phyloP scores from a whole-genome alignment of 2,329 filamentous ascomycete genomes.

The Ambrosiella cleistominuta region DNA sequence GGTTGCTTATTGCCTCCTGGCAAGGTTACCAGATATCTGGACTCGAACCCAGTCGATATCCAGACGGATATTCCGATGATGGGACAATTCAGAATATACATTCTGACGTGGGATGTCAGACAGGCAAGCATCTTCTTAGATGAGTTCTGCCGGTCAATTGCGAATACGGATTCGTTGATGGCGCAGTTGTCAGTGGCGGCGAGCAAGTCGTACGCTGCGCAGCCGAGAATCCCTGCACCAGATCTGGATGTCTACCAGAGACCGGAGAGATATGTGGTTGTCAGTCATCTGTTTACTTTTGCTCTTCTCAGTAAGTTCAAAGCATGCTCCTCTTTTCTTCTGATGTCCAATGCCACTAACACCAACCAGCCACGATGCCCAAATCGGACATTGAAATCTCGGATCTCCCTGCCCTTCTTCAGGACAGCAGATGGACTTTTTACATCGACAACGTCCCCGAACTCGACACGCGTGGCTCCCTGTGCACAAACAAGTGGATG shows the following conservation, averaged over 20 bases:
- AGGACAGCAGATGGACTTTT: slow-evolving; percentile 52
- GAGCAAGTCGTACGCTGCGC: slow-evolving; percentile 41
- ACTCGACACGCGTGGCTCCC: slow-evolving; percentile 31
- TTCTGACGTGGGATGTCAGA: slow-evolving; percentile 47
- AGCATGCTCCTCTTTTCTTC: background rate
- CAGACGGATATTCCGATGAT: slow-evolving; percentile 64
- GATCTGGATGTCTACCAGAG: slow-evolving; percentile 46
- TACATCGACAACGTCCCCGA: slow-evolving; percentile 50
- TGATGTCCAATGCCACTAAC: slow-evolving; percentile 1
- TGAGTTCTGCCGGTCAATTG: slow-evolving; percentile 38
- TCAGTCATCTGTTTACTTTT: slow-evolving; percentile 54
- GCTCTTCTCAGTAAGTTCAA: slow-evolving; percentile 41
- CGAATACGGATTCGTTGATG: slow-evolving; percentile 34
- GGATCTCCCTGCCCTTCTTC: slow-evolving; percentile 43
- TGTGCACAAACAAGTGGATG: slow-evolving; percentile 53
- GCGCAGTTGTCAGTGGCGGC: slow-evolving; percentile 41
- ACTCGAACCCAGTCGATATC: slow-evolving; percentile 61
- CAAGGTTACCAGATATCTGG: slow-evolving; percentile 55
- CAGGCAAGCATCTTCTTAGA: slow-evolving; percentile 39
- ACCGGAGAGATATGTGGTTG: slow-evolving; percentile 49
- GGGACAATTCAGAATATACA: slow-evolving; percentile 59
- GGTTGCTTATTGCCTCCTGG: slow-evolving; percentile 45
- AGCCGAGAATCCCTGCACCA: slow-evolving; percentile 37
- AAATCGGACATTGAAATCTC: slow-evolving; percentile 47
- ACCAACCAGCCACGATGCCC: slow-evolving; percentile 33